Base-by-base conservation (phyloP, 2,329 filamentous ascomycete species). In the Paracamarosporium sp. region DNA sequence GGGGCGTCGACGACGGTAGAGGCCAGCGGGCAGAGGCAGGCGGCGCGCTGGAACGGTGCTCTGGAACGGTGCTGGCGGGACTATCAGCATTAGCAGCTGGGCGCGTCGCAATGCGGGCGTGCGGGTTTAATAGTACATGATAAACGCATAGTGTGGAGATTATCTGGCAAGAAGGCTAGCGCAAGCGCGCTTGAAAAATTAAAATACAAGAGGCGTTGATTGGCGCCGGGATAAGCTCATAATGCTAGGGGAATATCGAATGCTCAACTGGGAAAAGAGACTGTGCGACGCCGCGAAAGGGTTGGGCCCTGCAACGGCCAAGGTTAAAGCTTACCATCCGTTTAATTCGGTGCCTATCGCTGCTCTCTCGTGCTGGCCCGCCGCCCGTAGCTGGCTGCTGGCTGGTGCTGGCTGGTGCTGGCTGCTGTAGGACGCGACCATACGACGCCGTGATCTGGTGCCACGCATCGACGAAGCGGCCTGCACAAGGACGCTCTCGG, bases 381-480 rank as follows among this genome's bases (percentile, higher is more conserved):
- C 56, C 51, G 50, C 50, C 40, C 53, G 61, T 48, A 77, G 62
- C 31, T 67, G 64, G 46, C 62, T 67, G 41, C 59, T 68, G 66
- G n/a, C n/a, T n/a, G n/a, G n/a, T n/a, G n/a, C n/a, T n/a, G n/a
- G n/a, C n/a, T n/a, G n/a, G n/a, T n/a, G 62, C 31, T 67, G 64
- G 46, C 62, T 67, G 41, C 59, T 68, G 66, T 76, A 76, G 45
- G 74, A 74, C 50, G 66, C 73, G 38, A 70, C 63, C 50, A 58
- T 76, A 77, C 47, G 65, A 68, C 31, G 65, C 59, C 25, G 75
- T 76, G 55, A 76, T 59, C 53, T 66, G 67, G 60, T 66, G 59
- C 73, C 73, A 79, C 53, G 66, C 67, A 56, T 78, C 78, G 62
- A 69, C 76, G 59, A 76, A 78, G 17, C 76, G 66, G 53, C 73